Base-by-base conservation (phyloP, 768 basidiomycete species). In the Hydnomerulius pinastri region DNA sequence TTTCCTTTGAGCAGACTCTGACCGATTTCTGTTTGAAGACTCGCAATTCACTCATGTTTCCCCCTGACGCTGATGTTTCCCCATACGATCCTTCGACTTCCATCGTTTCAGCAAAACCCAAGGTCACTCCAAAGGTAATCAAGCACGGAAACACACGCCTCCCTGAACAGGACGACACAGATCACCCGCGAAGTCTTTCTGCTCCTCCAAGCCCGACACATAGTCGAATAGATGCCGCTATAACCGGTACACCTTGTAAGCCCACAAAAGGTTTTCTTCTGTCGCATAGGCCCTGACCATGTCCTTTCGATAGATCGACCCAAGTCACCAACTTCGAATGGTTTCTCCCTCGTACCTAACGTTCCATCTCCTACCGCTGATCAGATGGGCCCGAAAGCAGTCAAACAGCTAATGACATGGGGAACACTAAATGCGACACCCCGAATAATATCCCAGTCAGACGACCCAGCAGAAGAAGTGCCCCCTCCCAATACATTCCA, bases 341-440 rank as follows among this genome's bases (percentile, higher is more conserved):
- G 75, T 11, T 92, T 91, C 65, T 76, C 86, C 3, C 83, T 97
- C 17, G 86, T 99, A 18, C 86, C 92, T 12, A 82, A 83, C 48
- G 69, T 96, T 9, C 96, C 97, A 3, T 92, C 94, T 0, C 94
- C 94, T 2, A 90, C 88, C 6, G 86, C 93, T 0, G 79, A 84
- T 5, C 77, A 90, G 60, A 79, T 98, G 39, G 91, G 90, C 1
- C 82, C 93, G 2, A 73, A 77, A 4, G 89, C 91, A 1, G 78
- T 98, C 44, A 92, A 93, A 61, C 87, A 98, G 58, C 80, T 99
- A 13, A 93, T 98, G 88, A 99, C 97, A 11, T 95, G 92, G 93
- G 97, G 97, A 2, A 94, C 92, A 11, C 76, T 98, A 20, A 83
- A 86, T 56, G 87, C 90, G 13, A 98, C 97, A 8, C 97, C 97